A percentile compares a stretch with the other conserved stretches of the same genome.
phyloP scores from a whole-genome alignment of 805 yeast genomes.

The Isabelozyma heimii region DNA sequence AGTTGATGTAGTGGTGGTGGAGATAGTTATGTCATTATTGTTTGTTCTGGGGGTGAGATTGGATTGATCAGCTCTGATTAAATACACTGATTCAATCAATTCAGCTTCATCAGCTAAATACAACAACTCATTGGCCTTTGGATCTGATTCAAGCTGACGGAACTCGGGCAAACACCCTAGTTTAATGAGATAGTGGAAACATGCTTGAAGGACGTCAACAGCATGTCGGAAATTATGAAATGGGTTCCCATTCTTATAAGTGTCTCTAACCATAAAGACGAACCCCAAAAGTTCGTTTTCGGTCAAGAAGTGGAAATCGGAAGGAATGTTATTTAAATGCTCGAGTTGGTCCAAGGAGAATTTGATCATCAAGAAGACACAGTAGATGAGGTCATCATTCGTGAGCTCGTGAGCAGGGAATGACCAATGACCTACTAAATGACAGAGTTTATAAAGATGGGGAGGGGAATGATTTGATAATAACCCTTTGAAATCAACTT shows the following conservation, averaged over 20 bases:
- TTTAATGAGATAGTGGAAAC: constrained; percentile 59
- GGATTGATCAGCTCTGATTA: not conserved
- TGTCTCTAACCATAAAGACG: constrained; percentile 66
- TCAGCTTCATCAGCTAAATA: constrained; percentile 5
- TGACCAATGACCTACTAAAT: constrained; percentile 58
- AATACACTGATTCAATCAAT: not conserved
- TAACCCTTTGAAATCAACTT: constrained; percentile 28
- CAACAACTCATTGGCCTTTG: constrained; percentile 25
- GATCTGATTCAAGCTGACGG: constrained; percentile 31
- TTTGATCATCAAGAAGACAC: constrained; percentile 55
- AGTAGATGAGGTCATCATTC: constrained; percentile 63
- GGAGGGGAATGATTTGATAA: constrained; percentile 19
- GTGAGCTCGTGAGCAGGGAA: constrained; percentile 67
- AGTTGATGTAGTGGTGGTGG: not conserved
- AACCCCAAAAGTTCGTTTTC: constrained; percentile 54
- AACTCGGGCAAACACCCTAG: constrained; percentile 38
- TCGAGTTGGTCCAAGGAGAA: constrained; percentile 34
- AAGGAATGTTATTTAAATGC: not conserved
- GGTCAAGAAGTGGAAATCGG: constrained; percentile 5
- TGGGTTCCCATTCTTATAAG: constrained; percentile 81
- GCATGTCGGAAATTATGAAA: constrained; percentile 97
- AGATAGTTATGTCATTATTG: not conserved
- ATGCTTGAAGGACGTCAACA: constrained; percentile 90
- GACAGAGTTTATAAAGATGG: constrained; percentile 28
- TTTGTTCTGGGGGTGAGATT: not conserved